phyloP scores from a whole-genome alignment of 169 alveolate genomes.

The Plasmodium reichenowi region DNA sequence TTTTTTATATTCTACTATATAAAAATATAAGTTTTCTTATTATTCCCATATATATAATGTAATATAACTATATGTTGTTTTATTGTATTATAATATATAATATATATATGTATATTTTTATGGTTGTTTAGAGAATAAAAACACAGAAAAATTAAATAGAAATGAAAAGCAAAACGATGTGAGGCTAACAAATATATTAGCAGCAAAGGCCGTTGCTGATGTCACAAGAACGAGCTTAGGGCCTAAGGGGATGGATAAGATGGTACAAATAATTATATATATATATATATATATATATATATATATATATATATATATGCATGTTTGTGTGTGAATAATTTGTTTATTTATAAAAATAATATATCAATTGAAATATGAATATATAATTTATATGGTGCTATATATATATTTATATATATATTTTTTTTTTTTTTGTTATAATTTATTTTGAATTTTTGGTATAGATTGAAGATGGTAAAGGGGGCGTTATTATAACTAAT shows the following conservation, averaged over 20 bases:
- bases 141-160: constrained; percentile 77
- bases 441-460: background rate
- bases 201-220: constrained; percentile 97
- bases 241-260: constrained; percentile 99
- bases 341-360: background rate
- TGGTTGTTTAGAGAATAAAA: constrained; percentile 72
- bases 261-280: constrained; percentile 84
- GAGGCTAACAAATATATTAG: constrained; percentile 88
- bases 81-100: background rate
- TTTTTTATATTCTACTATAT: constrained; percentile 6
- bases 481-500: constrained; percentile 98
- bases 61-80: constrained; percentile 2
- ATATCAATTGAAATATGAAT: background rate
- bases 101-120: constrained; percentile 6
- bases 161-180: constrained; percentile 88
- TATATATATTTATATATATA: background rate
- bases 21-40: background rate
- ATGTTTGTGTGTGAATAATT: background rate
- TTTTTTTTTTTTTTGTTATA: background rate
- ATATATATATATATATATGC: constrained; percentile 2
- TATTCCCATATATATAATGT: background rate
- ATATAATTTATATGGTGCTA: background rate
- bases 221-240: constrained; percentile 98
- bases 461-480: constrained; percentile 94
- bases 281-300: constrained; percentile 6